Evolutionary conservation across 257 asterid species (phyloP), one percentile per base, ranked within the genome.

Genomic region (Parsonsia alboflavescens): DNA sequence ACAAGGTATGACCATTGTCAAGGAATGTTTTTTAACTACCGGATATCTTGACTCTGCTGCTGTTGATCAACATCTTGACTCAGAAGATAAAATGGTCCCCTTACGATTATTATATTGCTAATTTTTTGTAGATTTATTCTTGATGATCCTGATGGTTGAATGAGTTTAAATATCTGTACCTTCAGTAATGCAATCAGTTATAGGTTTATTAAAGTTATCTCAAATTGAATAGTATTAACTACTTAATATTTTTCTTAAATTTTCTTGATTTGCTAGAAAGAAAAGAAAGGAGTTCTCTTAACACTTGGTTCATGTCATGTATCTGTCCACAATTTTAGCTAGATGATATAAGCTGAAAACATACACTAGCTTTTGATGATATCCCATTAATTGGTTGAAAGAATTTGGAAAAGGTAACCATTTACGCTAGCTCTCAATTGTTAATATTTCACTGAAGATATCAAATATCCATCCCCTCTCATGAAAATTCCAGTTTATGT

Each of bases 1-100:
- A 89, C 76, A 92, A 92, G 91, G 99, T 88, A 84, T 67, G 15
- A 58, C 48, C 58, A 15, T 76, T 17, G 13, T 26, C 39, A 1
- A 59, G 56, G 36, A 66, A 44, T 16, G 41, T 7, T 54, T 59
- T 7, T 67, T 10, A 28, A 53, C 41, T 44, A 52, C 17, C 46
- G 17, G 0, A 65, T 41, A 39, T 49, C 59, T 22, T 33, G 39
- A 49, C n/a, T 57, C 45, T 76, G 64, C 54, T 71, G 62, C 33
- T 78, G 15, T 22, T 39, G 28, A 41, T 44, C 41, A 10, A 24
- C 30, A 7, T 61, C 33, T 53, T 22, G n/a, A 33, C 21, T n/a
- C 19, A 73, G 2, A 16, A 17, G 26, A 59, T 46, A 16, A 63
- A 15, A 33, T 78, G 66, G 50, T 63, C 16, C 24, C 45, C 21